Evolutionary conservation across 495 filamentous ascomycete genomes (phyloP).

Genomic region (Penicillium subrubescens): DNA sequence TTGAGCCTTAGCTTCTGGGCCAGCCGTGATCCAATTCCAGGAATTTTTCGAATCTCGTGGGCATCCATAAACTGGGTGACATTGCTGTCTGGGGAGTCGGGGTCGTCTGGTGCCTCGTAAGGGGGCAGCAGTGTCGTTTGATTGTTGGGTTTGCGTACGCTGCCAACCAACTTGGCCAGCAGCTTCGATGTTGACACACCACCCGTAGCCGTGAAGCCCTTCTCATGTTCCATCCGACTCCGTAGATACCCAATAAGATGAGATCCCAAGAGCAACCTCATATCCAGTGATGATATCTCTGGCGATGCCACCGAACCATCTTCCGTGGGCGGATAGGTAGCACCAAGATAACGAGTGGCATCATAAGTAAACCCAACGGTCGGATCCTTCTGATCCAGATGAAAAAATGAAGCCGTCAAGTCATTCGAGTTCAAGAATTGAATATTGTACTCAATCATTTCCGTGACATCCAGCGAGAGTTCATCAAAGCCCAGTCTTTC

Average conservation of each 20-base stretch:
- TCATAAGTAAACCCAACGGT: slow-evolving; percentile 79
- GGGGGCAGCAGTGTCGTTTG: slow-evolving; percentile 82
- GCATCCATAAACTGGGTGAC: slow-evolving; percentile 70
- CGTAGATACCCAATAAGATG: slow-evolving; percentile 77
- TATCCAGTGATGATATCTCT: slow-evolving; percentile 35
- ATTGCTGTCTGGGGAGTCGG: slow-evolving; percentile 42
- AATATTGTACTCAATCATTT: slow-evolving; percentile 80
- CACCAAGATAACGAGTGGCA: slow-evolving; percentile 61
- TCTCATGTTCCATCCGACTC: slow-evolving; percentile 68
- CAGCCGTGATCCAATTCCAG: slow-evolving; percentile 81
- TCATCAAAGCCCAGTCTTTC: slow-evolving; percentile 90
- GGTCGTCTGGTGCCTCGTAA: slow-evolving; percentile 35
- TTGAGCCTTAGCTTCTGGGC: slow-evolving; percentile 67
- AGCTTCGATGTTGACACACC: slow-evolving; percentile 86
- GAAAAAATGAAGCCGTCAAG: slow-evolving; percentile 72
- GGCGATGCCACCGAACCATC: background rate
- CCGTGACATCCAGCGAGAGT: slow-evolving; percentile 77
- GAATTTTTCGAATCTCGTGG: slow-evolving; percentile 79
- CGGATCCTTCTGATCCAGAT: slow-evolving; percentile 73
- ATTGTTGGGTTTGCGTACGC: slow-evolving; percentile 78
- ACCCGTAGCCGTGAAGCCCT: slow-evolving; percentile 83
- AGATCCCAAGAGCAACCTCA: slow-evolving; percentile 66
- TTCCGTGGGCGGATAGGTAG: slow-evolving; percentile 49
- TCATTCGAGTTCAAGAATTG: slow-evolving; percentile 68
- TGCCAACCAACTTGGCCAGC: slow-evolving; percentile 82